Evolutionary conservation across 2,329 filamentous ascomycete species (phyloP).

Genomic region (Calonectria honghensis): DNA sequence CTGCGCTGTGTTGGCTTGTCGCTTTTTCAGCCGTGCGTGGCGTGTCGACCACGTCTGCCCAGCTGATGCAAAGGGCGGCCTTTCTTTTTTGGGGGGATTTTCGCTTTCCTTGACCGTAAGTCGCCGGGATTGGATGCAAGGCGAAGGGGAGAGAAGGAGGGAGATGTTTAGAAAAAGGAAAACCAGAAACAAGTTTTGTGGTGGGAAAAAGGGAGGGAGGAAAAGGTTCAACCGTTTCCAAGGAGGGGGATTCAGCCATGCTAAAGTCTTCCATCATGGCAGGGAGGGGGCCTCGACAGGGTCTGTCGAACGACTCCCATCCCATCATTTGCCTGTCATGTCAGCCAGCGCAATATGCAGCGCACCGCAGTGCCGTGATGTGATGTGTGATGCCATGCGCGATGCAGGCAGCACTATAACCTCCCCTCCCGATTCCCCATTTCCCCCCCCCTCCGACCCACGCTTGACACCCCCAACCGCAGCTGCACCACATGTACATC

Average conservation of each 20-base stretch:
- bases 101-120: conserved; percentile 5
- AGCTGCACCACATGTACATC: conserved; percentile 19
- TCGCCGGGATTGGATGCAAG: neutral
- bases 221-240: conserved; percentile 21
- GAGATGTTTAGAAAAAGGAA: neutral
- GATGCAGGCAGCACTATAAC: conserved; percentile 31
- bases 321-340: conserved; percentile 35
- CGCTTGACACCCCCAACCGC: conserved; percentile 1
- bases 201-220: conserved; percentile 1
- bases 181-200: neutral
- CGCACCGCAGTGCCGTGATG: conserved; percentile 30
- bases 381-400: conserved; percentile 34
- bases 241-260: conserved; percentile 30
- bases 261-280: conserved; percentile 27
- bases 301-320: conserved; percentile 40
- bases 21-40: conserved; percentile 20
- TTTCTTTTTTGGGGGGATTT: neutral
- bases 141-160: no score
- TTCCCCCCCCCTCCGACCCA: neutral
- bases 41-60: conserved; percentile 8
- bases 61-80: neutral
- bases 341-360: conserved; percentile 35
- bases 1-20: conserved; percentile 14
- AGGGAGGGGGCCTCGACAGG: conserved; percentile 30
- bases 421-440: conserved; percentile 13